phyloP scores from a whole-genome alignment of 371 early-diverging fungal genomes.

The Apophysomyces variabilis region DNA sequence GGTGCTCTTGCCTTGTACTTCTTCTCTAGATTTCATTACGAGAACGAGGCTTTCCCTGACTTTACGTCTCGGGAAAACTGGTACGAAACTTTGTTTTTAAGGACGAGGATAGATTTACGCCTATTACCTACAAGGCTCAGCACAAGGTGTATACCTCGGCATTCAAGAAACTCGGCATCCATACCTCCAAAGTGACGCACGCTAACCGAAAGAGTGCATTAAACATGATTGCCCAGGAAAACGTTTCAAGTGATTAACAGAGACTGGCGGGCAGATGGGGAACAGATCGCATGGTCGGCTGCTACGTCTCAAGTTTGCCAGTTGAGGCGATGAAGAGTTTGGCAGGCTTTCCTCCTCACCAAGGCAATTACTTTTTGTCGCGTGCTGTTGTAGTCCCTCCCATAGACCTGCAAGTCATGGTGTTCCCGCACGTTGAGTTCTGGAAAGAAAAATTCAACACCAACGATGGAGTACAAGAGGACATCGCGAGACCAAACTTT shows the following conservation, averaged over 20 bases:
- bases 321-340: slow-evolving; percentile 16
- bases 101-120: no score
- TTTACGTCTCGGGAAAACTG: no score
- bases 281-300: slow-evolving; percentile 17
- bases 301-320: slow-evolving; percentile 15
- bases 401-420: not conserved
- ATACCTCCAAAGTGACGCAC: slow-evolving; percentile 13
- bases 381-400: slow-evolving; percentile 4
- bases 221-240: slow-evolving; percentile 18
- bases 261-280: slow-evolving; percentile 16
- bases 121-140: no score
- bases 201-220: slow-evolving; percentile 13
- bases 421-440: slow-evolving; percentile 12
- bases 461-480: slow-evolving; percentile 3
- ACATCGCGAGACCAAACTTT: slow-evolving; percentile 17
- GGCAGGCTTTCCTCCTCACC: slow-evolving; percentile 13
- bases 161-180: no score
- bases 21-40: no score
- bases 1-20: no score
- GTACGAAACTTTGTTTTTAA: no score
- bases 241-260: slow-evolving; percentile 11
- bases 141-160: no score
- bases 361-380: slow-evolving; percentile 11
- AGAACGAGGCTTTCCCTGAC: no score
- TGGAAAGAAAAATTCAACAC: slow-evolving; percentile 13